A percentile compares a stretch with the other conserved stretches of the same genome.
Evolutionary conservation across 169 alveolate species (phyloP).

Genomic region (Plasmodium vivax): DNA sequence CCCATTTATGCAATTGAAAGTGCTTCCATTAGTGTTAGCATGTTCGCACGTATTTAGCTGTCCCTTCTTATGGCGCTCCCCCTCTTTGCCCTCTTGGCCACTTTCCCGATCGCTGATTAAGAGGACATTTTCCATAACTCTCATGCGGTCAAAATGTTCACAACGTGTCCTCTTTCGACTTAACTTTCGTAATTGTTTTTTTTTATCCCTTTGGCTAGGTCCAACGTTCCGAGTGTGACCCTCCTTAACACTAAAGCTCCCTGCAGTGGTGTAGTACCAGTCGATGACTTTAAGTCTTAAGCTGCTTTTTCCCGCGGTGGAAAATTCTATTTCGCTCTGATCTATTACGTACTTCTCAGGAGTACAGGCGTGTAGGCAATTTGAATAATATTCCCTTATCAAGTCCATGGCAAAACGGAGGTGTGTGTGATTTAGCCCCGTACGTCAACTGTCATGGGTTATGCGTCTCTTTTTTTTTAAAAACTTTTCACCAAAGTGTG

Average conservation of each 20-base stretch:
- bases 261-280: conserved; percentile 25
- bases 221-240: neutral
- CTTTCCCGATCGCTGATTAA: neutral
- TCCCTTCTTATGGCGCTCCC: neutral
- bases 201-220: neutral
- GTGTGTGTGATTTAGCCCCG: neutral
- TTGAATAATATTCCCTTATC: conserved; percentile 22
- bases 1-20: neutral
- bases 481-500: neutral
- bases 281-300: conserved; percentile 22
- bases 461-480: neutral
- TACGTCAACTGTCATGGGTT: neutral
- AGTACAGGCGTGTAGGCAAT: conserved; percentile 24
- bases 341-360: conserved; percentile 64
- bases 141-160: conserved; percentile 6
- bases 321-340: conserved; percentile 43
- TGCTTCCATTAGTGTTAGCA: neutral
- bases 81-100: neutral
- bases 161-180: neutral
- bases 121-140: conserved; percentile 13
- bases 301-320: conserved; percentile 2
- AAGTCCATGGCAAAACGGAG: conserved; percentile 14
- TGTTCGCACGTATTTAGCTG: neutral
- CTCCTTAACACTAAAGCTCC: neutral
- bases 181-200: neutral